Evolutionary conservation across 169 alveolate genomes (phyloP).

Genomic region (Perkinsus chesapeaki): DNA sequence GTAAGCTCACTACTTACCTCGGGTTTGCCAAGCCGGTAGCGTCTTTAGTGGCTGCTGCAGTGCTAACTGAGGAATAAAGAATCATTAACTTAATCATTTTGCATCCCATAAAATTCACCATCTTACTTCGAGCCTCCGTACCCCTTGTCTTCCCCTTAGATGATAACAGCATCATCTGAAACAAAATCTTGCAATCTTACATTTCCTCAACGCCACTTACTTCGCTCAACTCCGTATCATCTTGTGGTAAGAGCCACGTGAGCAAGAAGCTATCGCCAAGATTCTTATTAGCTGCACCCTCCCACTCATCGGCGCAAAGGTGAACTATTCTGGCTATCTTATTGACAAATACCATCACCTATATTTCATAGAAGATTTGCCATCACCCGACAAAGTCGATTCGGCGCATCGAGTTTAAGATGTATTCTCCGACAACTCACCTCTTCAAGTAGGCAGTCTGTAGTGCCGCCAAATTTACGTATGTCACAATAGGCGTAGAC

Average conservation of each 20-base stretch:
- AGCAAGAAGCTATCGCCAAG: conserved; percentile 69
- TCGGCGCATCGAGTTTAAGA: not conserved
- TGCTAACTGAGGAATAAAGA: no score
- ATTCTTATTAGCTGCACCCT: conserved; percentile 71
- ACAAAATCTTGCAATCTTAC: not conserved
- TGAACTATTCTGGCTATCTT: conserved; percentile 76
- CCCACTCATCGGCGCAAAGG: conserved; percentile 55
- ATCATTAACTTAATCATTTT: no score
- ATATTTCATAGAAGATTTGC: not conserved
- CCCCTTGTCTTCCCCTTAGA: not conserved
- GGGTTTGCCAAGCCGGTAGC: no score
- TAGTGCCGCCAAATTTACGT: conserved; percentile 60
- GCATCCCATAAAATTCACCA: no score
- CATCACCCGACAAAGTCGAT: not conserved
- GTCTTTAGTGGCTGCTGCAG: no score
- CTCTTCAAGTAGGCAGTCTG: conserved; percentile 63
- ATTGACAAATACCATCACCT: conserved; percentile 70
- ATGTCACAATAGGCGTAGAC: conserved; percentile 76
- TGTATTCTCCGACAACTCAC: conserved; percentile 31
- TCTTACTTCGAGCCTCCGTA: not conserved
- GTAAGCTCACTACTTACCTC: no score
- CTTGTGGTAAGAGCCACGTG: conserved; percentile 64
- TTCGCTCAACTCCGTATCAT: conserved; percentile 13
- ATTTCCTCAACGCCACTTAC: not conserved
- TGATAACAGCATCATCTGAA: not conserved